Percentiles rank a stretch among this genome's conserved stretches.
Evolutionary conservation across 2,329 filamentous ascomycete genomes (phyloP).

Genomic region (Fusarium bactridioides): DNA sequence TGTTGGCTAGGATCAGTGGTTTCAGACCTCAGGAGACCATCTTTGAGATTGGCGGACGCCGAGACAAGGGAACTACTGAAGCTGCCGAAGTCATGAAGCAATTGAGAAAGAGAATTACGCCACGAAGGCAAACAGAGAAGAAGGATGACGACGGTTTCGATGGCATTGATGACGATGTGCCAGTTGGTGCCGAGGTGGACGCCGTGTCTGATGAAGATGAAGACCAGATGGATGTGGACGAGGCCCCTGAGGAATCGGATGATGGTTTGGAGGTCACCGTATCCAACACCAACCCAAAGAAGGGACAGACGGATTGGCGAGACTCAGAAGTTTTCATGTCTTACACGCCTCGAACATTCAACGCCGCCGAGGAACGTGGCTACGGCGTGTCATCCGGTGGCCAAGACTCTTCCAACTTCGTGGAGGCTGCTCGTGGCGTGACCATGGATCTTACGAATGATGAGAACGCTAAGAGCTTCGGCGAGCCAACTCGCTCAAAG

Average conservation of each 20-base stretch:
- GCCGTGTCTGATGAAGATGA: slow-evolving; percentile 38
- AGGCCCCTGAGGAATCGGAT: slow-evolving; percentile 62
- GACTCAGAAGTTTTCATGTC: slow-evolving; percentile 96
- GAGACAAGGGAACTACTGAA: slow-evolving; percentile 69
- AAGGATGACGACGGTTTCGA: slow-evolving; percentile 50
- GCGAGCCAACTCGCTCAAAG: slow-evolving; percentile 73
- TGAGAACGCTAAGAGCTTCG: slow-evolving; percentile 82
- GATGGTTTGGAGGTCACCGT: slow-evolving; percentile 77
- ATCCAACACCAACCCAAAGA: slow-evolving; percentile 63
- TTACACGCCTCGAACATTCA: slow-evolving; percentile 83
- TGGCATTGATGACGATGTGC: slow-evolving; percentile 42
- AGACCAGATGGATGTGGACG: slow-evolving; percentile 50
- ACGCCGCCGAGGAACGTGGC: slow-evolving; percentile 86
- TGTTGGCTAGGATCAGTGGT: slow-evolving; percentile 87
- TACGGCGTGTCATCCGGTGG: slow-evolving; percentile 91
- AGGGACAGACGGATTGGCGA: slow-evolving; percentile 72
- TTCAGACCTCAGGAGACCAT: slow-evolving; percentile 93
- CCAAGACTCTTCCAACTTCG: slow-evolving; percentile 75
- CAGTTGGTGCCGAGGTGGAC: slow-evolving; percentile 47
- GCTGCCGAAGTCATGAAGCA: slow-evolving; percentile 80
- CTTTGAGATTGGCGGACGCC: slow-evolving; percentile 88
- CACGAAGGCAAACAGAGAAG: slow-evolving; percentile 56
- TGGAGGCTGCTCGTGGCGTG: slow-evolving; percentile 83
- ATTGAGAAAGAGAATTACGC: slow-evolving; percentile 73
- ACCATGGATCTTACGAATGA: slow-evolving; percentile 95